phyloP scores from a whole-genome alignment of 2,329 filamentous ascomycete genomes.

The Ramularia endophylla region DNA sequence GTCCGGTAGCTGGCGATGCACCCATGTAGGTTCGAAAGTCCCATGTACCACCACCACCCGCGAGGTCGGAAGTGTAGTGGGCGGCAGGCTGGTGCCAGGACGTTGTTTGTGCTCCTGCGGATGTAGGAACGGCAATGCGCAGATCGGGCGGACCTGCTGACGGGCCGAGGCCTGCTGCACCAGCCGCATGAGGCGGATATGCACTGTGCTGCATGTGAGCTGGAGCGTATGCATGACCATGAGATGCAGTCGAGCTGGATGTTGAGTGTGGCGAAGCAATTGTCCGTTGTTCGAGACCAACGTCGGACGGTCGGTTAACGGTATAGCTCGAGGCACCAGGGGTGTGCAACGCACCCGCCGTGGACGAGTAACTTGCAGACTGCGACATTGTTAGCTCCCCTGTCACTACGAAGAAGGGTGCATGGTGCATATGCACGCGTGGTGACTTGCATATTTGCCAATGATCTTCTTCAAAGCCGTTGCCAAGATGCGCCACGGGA shows the following conservation, averaged over 20 bases:
- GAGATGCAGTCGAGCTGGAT: conserved; percentile 28
- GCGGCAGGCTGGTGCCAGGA: conserved; percentile 30
- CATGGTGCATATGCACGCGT: conserved; percentile 23
- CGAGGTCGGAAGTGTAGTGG: conserved; percentile 29
- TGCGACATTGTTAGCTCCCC: conserved; percentile 35
- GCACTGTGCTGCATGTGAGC: conserved; percentile 23
- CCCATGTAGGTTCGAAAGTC: conserved; percentile 25
- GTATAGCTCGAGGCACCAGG: conserved; percentile 24
- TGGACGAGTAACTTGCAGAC: conserved; percentile 66
- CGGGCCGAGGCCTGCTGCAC: conserved; percentile 29
- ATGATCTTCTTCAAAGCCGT: conserved; percentile 96
- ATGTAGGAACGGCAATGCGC: conserved; percentile 29
- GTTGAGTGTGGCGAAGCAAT: conserved; percentile 28
- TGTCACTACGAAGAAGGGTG: conserved; percentile 12
- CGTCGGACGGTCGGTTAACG: conserved; percentile 40
- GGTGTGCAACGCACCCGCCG: conserved; percentile 44
- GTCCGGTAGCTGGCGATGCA: conserved; percentile 25
- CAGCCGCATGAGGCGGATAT: conserved; percentile 25
- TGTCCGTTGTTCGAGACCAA: conserved; percentile 39
- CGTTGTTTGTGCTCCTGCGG: conserved; percentile 24
- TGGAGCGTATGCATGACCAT: conserved; percentile 27
- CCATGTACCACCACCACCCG: conserved; percentile 23
- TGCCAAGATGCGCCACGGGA: conserved; percentile 86
- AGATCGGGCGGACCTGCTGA: conserved; percentile 35
- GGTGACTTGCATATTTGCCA: conserved; percentile 73